These are phyloP conservation scores for Leccinum laetum DNA, from an alignment of 1,284 basidiomycete genomes.

Conservation along the genomic window DNA sequence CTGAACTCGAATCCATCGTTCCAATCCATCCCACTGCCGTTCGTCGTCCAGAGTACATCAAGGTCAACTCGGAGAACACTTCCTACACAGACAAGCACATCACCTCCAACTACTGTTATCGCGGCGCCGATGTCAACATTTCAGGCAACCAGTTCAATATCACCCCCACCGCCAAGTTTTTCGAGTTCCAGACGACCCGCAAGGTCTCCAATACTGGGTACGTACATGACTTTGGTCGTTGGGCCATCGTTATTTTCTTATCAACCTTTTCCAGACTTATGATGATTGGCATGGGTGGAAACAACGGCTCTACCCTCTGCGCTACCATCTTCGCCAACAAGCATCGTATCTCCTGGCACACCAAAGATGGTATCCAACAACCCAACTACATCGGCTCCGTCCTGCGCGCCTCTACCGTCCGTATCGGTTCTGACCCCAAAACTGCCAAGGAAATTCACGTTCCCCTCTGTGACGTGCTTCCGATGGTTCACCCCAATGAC, in stretches of 20 bases:
- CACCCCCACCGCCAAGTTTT: conserved; percentile 75
- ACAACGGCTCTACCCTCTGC: conserved; percentile 95
- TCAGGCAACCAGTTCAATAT: conserved; percentile 75
- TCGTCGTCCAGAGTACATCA: conserved; percentile 75
- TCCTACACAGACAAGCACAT: conserved; percentile 82
- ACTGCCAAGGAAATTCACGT: conserved; percentile 93
- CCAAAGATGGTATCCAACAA: conserved; percentile 89
- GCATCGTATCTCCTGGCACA: conserved; percentile 95
- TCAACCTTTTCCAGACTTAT: conserved; percentile 64
- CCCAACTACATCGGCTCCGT: conserved; percentile 98
- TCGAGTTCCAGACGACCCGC: conserved; percentile 91
- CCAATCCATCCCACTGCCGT: conserved; percentile 85
- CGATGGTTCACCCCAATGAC: conserved; percentile 99
- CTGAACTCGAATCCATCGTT: conserved; percentile 61
- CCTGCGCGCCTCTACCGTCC: conserved; percentile 93
- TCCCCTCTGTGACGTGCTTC: conserved; percentile 91
- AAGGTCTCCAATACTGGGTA: conserved; percentile 93
- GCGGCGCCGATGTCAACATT: conserved; percentile 75
- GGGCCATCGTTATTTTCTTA: conserved; percentile 10
- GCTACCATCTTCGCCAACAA: conserved; percentile 97
- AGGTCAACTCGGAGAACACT: conserved; percentile 85
- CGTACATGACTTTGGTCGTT: conserved; percentile 31
- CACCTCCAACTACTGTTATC: conserved; percentile 83
- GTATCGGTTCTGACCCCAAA: conserved; percentile 82
- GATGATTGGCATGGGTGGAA: conserved; percentile 97